Base-by-base conservation (phyloP, 306 rosid species). In the Quercus variabilis region DNA sequence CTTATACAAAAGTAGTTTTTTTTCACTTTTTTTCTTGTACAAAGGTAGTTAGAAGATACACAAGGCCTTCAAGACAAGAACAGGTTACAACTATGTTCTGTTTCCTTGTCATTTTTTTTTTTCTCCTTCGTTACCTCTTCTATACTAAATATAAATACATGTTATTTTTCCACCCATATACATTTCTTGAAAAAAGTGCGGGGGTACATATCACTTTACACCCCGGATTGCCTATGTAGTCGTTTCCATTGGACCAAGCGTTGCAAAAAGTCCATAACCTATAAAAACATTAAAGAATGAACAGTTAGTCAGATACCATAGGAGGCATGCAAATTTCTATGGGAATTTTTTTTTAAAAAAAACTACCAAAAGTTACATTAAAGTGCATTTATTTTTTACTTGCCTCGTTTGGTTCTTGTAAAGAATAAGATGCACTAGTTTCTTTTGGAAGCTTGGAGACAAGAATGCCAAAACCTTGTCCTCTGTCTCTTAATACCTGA, bases 381-480 rank as follows among this genome's bases (percentile, higher is more conserved):
- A 74, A 52, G 55, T 31, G 74, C 73, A 73, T 28, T 26, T 23
- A 21, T 14, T 78, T 18, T 71, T 43, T 81, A 79, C 94, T 87
- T 92, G 87, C 99, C 99, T 94, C 97, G 54, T 85, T 82, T 7
- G 99, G 99, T 74, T 94, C 99, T 76, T 90, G 93, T 71, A 94
- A 82, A 72, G 99, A 87, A 86, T 94, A 94, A 68, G 95, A 88
- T 54, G 99, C 99, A 77, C 54, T 80, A 13, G 99, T 94, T 21
- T 91, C 99, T 82, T 91, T 94, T 35, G 99, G 99, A 84, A 82
- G 84, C 80, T 92, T 92, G 4, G 99, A 90, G 63, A 94, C 99
- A 17, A 94, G 91, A 86, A 94, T 91, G 67, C 99, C 99, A 67
- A 90, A 88, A 60, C 99, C 99, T 89, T 94, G 99, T 81, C 92